Evolutionary conservation across 768 basidiomycete species (phyloP).

Genomic region (Suillus variegatus): DNA sequence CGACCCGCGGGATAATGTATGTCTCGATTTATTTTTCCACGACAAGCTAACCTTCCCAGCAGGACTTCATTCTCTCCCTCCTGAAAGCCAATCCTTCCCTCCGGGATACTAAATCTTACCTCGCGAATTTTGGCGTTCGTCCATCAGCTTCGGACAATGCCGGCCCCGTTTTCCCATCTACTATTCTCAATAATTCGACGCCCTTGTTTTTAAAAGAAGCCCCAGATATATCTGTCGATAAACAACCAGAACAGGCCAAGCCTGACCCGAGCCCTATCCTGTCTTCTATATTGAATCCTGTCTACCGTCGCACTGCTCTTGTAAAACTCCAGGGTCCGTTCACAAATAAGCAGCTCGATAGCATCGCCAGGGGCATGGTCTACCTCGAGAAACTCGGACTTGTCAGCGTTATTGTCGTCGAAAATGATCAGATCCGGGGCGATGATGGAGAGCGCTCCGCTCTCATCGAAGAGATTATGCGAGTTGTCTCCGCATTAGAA

Average conservation of each 20-base stretch:
- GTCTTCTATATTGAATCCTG: constrained; percentile 81
- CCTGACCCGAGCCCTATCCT: constrained; percentile 51
- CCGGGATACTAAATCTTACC: constrained; percentile 87
- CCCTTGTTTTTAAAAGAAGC: constrained; percentile 21
- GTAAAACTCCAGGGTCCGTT: constrained; percentile 98
- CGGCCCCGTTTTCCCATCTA: constrained; percentile 22
- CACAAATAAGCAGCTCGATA: constrained; percentile 88
- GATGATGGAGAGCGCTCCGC: constrained; percentile 66
- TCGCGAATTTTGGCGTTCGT: constrained; percentile 85
- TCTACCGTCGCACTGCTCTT: constrained; percentile 83
- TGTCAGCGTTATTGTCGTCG: constrained; percentile 93
- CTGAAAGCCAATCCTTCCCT: constrained; percentile 90
- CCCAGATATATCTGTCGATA: constrained; percentile 15
- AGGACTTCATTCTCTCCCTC: constrained; percentile 98
- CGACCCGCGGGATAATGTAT: constrained; percentile 51
- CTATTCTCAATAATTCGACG: constrained; percentile 28
- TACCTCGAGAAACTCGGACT: constrained; percentile 96
- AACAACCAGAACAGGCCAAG: constrained; percentile 39
- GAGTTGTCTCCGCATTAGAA: constrained; percentile 81
- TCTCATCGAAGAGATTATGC: constrained; percentile 80
- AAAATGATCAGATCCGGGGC: constrained; percentile 77
- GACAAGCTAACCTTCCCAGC: constrained; percentile 16
- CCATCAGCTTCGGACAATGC: constrained; percentile 39
- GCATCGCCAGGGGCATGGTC: constrained; percentile 90
- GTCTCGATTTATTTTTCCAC: constrained; percentile 14